phyloP scores from a whole-genome alignment of 2,329 filamentous ascomycete genomes.

The Xylaria sp. region DNA sequence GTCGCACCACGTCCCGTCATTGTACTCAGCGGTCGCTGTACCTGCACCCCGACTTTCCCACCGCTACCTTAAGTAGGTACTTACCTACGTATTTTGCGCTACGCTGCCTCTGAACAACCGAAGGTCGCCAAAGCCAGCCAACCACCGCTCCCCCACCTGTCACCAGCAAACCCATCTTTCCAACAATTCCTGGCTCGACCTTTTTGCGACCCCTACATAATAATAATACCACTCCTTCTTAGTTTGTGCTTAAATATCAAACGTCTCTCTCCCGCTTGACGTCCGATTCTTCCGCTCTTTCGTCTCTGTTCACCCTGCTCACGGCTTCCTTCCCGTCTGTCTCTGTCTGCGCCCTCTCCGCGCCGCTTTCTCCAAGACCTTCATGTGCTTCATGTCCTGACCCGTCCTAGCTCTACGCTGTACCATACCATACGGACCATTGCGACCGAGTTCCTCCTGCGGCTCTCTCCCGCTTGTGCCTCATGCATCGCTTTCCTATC shows the following conservation, averaged over 20 bases:
- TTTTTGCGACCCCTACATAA: constrained; percentile 37
- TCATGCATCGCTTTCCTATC: constrained; percentile 36
- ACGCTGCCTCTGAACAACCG: not conserved
- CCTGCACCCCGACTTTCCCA: constrained; percentile 24
- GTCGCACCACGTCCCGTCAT: constrained; percentile 29
- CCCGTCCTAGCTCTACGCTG: constrained; percentile 9
- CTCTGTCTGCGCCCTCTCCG: constrained; percentile 7
- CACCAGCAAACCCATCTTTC: constrained; percentile 35
- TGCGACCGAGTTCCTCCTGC: constrained; percentile 20
- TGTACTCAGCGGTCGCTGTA: constrained; percentile 34
- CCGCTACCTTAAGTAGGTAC: constrained; percentile 5
- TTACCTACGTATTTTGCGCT: constrained; percentile 9
- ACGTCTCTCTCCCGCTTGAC: constrained; percentile 20
- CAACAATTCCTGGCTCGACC: constrained; percentile 36
- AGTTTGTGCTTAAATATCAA: constrained; percentile 35
- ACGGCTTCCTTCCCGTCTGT: not conserved
- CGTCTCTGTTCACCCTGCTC: constrained; percentile 12
- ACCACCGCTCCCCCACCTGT: constrained; percentile 29
- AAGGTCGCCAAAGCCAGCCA: constrained; percentile 16
- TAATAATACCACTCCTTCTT: constrained; percentile 24
- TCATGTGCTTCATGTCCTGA: constrained; percentile 10
- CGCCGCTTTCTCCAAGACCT: constrained; percentile 11
- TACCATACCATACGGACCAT: constrained; percentile 12
- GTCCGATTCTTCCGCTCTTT: constrained; percentile 18
- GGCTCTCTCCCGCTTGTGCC: constrained; percentile 32